Conservation (phyloP, 306 rosid genomes). For the Inga leiocalycina region DNA sequence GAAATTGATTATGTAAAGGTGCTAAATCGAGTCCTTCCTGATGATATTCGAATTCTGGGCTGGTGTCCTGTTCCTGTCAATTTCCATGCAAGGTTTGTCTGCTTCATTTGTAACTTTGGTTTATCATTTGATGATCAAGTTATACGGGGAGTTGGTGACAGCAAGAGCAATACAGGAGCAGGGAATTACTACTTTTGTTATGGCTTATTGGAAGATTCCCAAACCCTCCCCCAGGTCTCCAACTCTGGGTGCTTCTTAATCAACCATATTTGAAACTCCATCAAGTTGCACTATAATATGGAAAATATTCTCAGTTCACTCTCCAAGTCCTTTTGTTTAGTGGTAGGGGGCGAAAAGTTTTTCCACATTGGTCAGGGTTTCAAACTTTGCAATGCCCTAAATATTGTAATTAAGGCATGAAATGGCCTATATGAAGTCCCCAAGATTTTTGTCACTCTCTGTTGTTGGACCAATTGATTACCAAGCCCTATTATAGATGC, state of each 20-base stretch:
- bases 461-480: not conserved
- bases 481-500: not conserved
- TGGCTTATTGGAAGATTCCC: not conserved
- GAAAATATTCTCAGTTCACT: not conserved
- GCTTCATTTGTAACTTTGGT: conserved; percentile 28
- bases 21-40: conserved; percentile 81
- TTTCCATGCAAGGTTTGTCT: conserved; percentile 89
- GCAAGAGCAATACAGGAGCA: conserved; percentile 10
- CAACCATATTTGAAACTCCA: not conserved
- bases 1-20: conserved; percentile 94
- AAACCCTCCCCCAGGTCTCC: not conserved
- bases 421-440: not conserved
- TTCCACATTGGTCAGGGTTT: not conserved
- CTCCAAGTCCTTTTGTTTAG: not conserved
- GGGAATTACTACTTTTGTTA: conserved; percentile 20
- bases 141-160: conserved; percentile 26
- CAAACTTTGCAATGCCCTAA: not conserved
- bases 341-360: not conserved
- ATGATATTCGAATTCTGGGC: conserved; percentile 83
- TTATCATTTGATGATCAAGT: conserved; percentile 29
- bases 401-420: not conserved
- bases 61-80: conserved; percentile 84
- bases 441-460: not conserved
- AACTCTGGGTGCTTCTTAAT: not conserved
- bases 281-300: not conserved